Conservation (phyloP, 345 rosid genomes). For the Salix brachista region DNA sequence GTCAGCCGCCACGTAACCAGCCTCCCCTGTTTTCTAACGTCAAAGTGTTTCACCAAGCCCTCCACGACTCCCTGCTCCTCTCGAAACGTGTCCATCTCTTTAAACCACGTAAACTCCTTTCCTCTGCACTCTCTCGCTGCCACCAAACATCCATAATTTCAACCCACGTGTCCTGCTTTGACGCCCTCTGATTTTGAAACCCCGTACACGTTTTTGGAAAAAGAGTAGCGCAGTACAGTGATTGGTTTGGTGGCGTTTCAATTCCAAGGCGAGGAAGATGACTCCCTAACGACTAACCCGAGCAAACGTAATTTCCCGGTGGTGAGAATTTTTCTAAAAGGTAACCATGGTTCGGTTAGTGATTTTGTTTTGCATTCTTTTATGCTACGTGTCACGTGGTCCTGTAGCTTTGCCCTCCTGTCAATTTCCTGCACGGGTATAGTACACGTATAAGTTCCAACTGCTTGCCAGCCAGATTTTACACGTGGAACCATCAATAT, state of each 20-base stretch:
- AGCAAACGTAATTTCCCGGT: neutral
- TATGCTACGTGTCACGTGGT: slow-evolving; percentile 10
- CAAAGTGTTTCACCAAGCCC: neutral
- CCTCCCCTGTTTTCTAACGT: neutral
- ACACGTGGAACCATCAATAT: slow-evolving; percentile 15
- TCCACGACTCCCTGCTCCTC: neutral
- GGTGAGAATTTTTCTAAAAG: neutral
- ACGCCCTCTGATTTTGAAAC: neutral
- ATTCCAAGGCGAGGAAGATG: neutral
- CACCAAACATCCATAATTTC: neutral
- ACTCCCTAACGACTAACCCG: neutral
- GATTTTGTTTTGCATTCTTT: neutral
- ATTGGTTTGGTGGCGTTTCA: neutral
- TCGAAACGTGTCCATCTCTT: neutral
- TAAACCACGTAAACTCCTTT: neutral
- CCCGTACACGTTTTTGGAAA: neutral
- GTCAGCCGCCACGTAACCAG: neutral
- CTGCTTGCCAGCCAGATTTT: slow-evolving; percentile 21
- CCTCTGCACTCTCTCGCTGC: neutral
- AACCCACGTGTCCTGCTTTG: neutral
- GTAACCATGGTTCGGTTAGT: neutral
- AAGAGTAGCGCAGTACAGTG: neutral
- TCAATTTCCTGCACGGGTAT: slow-evolving; percentile 19
- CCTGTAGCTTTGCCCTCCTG: slow-evolving; percentile 6
- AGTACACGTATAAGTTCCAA: neutral